A percentile compares a stretch with the other conserved stretches of the same genome.
These are phyloP conservation scores for Musa balbisiana DNA, from an alignment of 202 grass and related monocot species.

Conservation along the genomic window DNA sequence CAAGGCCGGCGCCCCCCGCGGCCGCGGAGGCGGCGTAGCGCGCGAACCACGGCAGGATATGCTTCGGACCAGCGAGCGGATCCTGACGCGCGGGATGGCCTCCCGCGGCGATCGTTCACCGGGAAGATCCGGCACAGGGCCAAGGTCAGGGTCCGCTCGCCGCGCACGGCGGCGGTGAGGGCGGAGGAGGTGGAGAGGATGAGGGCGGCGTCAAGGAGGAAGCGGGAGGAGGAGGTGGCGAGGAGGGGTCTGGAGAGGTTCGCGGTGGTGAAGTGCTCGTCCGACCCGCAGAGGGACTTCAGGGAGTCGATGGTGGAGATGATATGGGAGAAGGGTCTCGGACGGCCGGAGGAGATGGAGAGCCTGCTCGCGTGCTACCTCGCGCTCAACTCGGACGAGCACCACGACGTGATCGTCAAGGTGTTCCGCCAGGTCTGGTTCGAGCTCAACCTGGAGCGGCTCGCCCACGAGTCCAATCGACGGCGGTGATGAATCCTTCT, in stretches of 20 bases:
- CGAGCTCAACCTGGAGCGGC: slow-evolving; percentile 45
- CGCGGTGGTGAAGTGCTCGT: slow-evolving; percentile 73
- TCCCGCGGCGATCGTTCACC: slow-evolving; percentile 21
- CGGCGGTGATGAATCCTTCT: not conserved
- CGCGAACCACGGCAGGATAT: not conserved
- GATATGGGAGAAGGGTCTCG: slow-evolving; percentile 67
- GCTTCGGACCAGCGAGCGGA: not conserved
- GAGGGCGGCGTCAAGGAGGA: slow-evolving; percentile 18
- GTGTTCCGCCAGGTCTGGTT: slow-evolving; percentile 91
- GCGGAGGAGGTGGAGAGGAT: slow-evolving; percentile 31
- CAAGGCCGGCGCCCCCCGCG: not conserved
- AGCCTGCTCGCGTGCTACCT: slow-evolving; percentile 88
- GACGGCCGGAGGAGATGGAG: slow-evolving; percentile 72
- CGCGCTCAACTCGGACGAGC: slow-evolving; percentile 83
- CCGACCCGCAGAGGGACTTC: slow-evolving; percentile 74
- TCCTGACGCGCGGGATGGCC: slow-evolving; percentile 3
- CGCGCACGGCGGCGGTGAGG: slow-evolving; percentile 11
- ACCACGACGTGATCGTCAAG: slow-evolving; percentile 91
- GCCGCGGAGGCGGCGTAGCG: not conserved
- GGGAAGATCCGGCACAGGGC: slow-evolving; percentile 17
- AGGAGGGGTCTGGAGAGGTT: slow-evolving; percentile 52
- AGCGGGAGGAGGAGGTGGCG: slow-evolving; percentile 14
- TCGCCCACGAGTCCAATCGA: not conserved
- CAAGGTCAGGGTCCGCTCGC: slow-evolving; percentile 15
- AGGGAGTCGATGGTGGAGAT: slow-evolving; percentile 88